phyloP scores from a whole-genome alignment of 225 moss, liverwort and hornwort genomes.

The Pseudisothecium myosuroides region DNA sequence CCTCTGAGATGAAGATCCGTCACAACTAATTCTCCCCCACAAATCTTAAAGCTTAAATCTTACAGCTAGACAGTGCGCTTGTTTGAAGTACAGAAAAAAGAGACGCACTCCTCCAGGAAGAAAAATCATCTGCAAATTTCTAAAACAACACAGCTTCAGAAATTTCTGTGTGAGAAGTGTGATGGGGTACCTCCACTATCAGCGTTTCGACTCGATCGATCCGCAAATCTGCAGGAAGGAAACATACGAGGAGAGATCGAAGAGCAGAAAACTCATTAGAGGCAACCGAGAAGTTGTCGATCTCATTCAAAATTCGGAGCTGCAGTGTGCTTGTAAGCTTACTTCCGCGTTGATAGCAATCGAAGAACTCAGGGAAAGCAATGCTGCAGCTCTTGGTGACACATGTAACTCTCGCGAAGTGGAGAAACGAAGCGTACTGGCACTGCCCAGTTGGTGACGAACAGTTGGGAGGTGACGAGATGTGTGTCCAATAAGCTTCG shows the following conservation, averaged over 20 bases:
- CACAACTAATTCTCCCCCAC: neutral
- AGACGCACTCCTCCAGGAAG: neutral
- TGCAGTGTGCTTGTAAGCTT: too few species aligned
- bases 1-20: neutral
- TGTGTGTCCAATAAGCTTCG: neutral
- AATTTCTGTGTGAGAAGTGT: neutral
- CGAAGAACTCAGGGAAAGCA: neutral
- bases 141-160: neutral
- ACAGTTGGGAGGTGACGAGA: neutral
- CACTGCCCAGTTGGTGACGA: too few species aligned
- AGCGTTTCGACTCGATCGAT: neutral
- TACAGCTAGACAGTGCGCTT: neutral
- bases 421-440: neutral
- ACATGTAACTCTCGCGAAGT: neutral
- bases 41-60: neutral
- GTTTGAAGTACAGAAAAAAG: neutral
- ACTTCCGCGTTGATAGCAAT: neutral
- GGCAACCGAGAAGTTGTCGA: neutral
- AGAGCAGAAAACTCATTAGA: neutral
- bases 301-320: neutral
- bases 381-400: neutral
- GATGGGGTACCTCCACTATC: neutral
- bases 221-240: neutral
- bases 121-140: neutral
- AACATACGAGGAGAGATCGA: neutral